Conservation (phyloP, 805 yeast genomes). For the Cyberlindnera saturnus region DNA sequence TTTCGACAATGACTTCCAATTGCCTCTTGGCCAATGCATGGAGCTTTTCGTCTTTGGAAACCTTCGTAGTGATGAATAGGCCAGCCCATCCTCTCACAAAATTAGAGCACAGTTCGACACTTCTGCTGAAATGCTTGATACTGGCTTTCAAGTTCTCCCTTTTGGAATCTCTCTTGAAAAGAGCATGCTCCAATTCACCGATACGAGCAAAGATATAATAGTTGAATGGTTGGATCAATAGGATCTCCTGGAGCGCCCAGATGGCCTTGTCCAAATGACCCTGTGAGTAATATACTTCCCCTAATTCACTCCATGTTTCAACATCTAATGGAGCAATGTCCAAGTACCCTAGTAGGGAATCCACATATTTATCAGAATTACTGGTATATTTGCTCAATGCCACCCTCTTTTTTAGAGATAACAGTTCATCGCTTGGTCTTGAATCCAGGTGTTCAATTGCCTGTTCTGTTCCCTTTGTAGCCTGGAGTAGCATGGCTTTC, state of each 20-base stretch:
- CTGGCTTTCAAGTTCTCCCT: slow-evolving; percentile 7
- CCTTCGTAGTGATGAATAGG: slow-evolving; percentile 34
- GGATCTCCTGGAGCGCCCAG: slow-evolving; percentile 62
- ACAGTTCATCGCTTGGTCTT: slow-evolving; percentile 21
- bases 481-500: slow-evolving; percentile 51
- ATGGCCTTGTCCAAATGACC: slow-evolving; percentile 68
- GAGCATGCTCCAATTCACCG: slow-evolving; percentile 42
- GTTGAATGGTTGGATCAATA: slow-evolving; percentile 63
- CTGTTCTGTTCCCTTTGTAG: slow-evolving; percentile 36
- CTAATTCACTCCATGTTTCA: slow-evolving; percentile 74
- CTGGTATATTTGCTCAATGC: slow-evolving; percentile 11
- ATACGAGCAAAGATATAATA: slow-evolving; percentile 58
- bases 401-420: slow-evolving; percentile 21
- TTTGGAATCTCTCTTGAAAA: slow-evolving; percentile 4
- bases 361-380: slow-evolving; percentile 37
- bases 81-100: slow-evolving; percentile 76
- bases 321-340: slow-evolving; percentile 69
- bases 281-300: slow-evolving; percentile 48
- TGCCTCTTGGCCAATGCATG: slow-evolving; percentile 8
- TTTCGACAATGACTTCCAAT: slow-evolving; percentile 12
- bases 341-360: slow-evolving; percentile 46
- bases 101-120: slow-evolving; percentile 71
- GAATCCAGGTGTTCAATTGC: slow-evolving; percentile 32
- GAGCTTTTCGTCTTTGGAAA: slow-evolving; percentile 18
- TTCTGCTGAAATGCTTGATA: slow-evolving; percentile 51